phyloP scores from a whole-genome alignment of 2,329 filamentous ascomycete genomes.

The Passalora sequoiae region DNA sequence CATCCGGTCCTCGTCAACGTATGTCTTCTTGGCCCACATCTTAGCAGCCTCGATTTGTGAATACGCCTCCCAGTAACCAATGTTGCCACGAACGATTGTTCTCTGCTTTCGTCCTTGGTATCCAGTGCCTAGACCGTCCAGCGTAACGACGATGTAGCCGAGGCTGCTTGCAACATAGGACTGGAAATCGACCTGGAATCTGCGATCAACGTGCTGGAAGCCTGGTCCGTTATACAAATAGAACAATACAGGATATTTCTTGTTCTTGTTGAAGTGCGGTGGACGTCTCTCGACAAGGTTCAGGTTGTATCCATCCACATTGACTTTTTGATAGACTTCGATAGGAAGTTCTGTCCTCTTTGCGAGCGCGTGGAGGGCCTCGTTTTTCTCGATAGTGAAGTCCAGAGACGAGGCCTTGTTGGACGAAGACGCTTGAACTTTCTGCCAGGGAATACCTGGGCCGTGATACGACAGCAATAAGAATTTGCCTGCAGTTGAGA shows the following conservation, averaged over 20 bases:
- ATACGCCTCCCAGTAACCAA: constrained; percentile 77
- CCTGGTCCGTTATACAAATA: constrained; percentile 90
- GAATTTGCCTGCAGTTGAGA: constrained; percentile 77
- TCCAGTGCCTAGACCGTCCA: constrained; percentile 90
- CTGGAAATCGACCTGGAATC: constrained; percentile 82
- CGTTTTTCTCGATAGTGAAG: constrained; percentile 73
- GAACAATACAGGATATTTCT: constrained; percentile 90
- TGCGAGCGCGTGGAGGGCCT: constrained; percentile 61
- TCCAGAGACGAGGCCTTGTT: constrained; percentile 39
- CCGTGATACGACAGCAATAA: constrained; percentile 79
- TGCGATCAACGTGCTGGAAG: constrained; percentile 81
- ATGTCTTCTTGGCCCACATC: constrained; percentile 72
- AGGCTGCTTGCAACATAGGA: constrained; percentile 78
- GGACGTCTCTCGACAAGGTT: constrained; percentile 79
- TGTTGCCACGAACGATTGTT: constrained; percentile 72
- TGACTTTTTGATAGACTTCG: constrained; percentile 74
- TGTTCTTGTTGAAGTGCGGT: constrained; percentile 76
- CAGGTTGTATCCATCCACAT: constrained; percentile 70
- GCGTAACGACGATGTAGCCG: constrained; percentile 89
- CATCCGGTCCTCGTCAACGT: constrained; percentile 75
- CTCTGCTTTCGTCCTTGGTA: constrained; percentile 80
- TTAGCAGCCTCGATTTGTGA: constrained; percentile 91
- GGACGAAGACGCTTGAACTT: constrained; percentile 76
- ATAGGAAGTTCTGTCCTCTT: constrained; percentile 76
- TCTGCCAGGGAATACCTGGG: constrained; percentile 84